Conservation (phyloP, 192 early-diverging fungal genomes). For the Kappamyces sp. region DNA sequence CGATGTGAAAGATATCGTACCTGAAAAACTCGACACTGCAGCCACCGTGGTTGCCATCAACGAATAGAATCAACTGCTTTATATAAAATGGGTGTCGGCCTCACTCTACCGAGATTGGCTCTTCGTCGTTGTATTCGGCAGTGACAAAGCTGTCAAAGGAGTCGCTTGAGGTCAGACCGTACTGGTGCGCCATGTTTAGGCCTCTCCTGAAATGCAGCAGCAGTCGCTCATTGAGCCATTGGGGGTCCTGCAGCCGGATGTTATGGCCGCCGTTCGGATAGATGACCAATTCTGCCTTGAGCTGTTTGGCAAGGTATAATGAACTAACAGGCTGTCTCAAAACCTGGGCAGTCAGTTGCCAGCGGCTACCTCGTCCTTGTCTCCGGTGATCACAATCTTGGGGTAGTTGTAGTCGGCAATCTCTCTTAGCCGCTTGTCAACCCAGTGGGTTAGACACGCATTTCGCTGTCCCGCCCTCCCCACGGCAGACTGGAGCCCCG, state of each 20-base stretch:
- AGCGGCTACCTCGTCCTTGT: constrained; percentile 1
- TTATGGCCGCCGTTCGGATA: constrained; percentile 11
- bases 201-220: constrained; percentile 11
- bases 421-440: constrained; percentile 9
- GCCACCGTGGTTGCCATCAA: no score
- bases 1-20: no score
- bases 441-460: constrained; percentile 15
- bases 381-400: constrained; percentile 10
- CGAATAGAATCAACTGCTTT: no score
- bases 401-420: constrained; percentile 10
- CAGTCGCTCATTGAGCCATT: constrained; percentile 12
- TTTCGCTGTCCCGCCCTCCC: constrained; percentile 12
- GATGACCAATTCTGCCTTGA: constrained; percentile 11
- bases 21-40: no score
- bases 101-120: no score
- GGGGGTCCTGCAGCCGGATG: constrained; percentile 11
- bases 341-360: background rate
- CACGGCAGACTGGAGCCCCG: constrained; percentile 6
- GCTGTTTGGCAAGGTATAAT: background rate
- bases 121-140: no score
- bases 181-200: background rate
- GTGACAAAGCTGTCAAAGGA: background rate
- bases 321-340: constrained; percentile 7
- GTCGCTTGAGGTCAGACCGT: background rate
- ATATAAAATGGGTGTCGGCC: no score